Conservation (phyloP, 169 alveolate species). For the Plasmodium gallinaceum region DNA sequence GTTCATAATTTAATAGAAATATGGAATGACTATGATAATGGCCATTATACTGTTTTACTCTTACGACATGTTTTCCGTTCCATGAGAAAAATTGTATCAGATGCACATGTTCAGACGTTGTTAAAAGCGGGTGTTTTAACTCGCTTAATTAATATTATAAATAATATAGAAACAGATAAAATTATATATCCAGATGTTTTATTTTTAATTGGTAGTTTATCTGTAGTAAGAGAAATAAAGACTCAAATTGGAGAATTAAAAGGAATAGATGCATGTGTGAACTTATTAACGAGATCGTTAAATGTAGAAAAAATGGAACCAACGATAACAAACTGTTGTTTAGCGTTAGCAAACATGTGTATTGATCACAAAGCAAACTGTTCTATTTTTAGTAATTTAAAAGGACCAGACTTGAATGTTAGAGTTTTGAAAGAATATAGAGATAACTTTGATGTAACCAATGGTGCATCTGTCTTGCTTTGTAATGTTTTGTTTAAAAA, state of each 20-base stretch:
- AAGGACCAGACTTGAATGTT: constrained; percentile 92
- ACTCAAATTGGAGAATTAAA: constrained; percentile 85
- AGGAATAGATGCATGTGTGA: constrained; percentile 82
- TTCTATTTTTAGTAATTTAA: constrained; percentile 84
- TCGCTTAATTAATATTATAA: constrained; percentile 76
- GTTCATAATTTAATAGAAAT: constrained; percentile 82
- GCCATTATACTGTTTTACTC: constrained; percentile 79
- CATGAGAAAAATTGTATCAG: constrained; percentile 88
- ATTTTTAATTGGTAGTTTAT: constrained; percentile 89
- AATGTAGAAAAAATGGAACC: constrained; percentile 83
- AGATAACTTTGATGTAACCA: constrained; percentile 88
- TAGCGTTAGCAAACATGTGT: constrained; percentile 92
- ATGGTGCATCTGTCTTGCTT: constrained; percentile 91
- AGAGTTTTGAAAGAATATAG: constrained; percentile 84
- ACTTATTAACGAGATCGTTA: constrained; percentile 79
- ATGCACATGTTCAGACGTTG: constrained; percentile 85
- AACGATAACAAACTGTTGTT: constrained; percentile 90
- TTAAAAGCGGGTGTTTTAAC: constrained; percentile 84
- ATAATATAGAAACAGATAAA: constrained; percentile 79
- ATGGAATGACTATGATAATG: constrained; percentile 89
- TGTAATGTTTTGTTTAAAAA: constrained; percentile 91
- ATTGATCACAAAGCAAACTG: constrained; percentile 89
- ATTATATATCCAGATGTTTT: constrained; percentile 89
- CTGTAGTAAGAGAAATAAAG: constrained; percentile 86
- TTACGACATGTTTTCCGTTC: constrained; percentile 90